These are phyloP conservation scores for Fusarium beomiforme DNA, from an alignment of 2,329 filamentous ascomycete genomes.

Conservation along the genomic window DNA sequence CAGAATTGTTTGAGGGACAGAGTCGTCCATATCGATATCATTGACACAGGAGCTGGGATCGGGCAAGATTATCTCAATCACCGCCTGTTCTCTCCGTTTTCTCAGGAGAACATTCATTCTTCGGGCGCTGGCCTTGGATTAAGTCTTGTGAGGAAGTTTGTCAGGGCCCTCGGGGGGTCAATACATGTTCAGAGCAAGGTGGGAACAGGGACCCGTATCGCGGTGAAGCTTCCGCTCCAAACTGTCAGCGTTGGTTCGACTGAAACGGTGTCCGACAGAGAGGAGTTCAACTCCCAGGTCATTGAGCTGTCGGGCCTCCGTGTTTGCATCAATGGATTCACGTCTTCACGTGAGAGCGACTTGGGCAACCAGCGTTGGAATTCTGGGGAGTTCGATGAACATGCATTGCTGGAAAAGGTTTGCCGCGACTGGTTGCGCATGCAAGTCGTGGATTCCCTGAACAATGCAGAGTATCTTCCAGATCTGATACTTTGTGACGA, in stretches of 20 bases:
- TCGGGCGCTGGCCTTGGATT: slow-evolving; percentile 73
- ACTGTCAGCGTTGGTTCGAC: not conserved
- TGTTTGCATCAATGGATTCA: slow-evolving; percentile 26
- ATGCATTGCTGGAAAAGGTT: slow-evolving; percentile 7
- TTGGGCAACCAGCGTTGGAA: not conserved
- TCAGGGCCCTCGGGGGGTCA: slow-evolving; percentile 66
- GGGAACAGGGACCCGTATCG: slow-evolving; percentile 50
- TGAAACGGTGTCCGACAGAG: slow-evolving; percentile 8
- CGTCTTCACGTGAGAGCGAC: not conserved
- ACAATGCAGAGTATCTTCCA: slow-evolving; percentile 14
- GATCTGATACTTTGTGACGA: slow-evolving; percentile 44
- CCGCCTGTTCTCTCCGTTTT: slow-evolving; percentile 70
- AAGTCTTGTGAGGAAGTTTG: slow-evolving; percentile 70
- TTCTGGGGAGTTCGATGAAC: slow-evolving; percentile 1
- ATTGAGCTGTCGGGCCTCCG: slow-evolving; percentile 45
- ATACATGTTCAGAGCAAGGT: slow-evolving; percentile 63
- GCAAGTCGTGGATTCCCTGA: slow-evolving; percentile 11
- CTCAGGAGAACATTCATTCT: slow-evolving; percentile 69
- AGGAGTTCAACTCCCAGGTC: slow-evolving; percentile 44
- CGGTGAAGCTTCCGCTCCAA: slow-evolving; percentile 47
- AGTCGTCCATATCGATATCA: slow-evolving; percentile 56
- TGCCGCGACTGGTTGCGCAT: slow-evolving; percentile 23
- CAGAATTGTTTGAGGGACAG: slow-evolving; percentile 3
- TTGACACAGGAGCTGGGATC: slow-evolving; percentile 74
- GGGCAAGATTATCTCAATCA: slow-evolving; percentile 68